Conservation (phyloP, 345 rosid genomes). For the Gossypium herbaceum region DNA sequence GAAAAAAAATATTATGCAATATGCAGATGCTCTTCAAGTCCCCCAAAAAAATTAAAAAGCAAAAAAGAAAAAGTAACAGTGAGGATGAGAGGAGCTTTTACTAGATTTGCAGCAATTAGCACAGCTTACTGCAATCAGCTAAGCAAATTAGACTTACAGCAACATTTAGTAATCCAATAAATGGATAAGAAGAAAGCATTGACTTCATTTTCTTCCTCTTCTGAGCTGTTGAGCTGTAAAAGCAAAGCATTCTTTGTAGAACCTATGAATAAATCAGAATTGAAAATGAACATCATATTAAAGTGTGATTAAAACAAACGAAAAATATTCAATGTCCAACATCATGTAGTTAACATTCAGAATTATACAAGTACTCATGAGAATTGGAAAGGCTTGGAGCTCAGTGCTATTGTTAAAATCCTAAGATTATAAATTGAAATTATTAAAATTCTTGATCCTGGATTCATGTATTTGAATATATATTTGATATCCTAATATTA, state of each 20-base stretch:
- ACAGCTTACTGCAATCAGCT: not conserved
- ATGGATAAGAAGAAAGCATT: conserved; percentile 43
- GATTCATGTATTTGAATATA: not conserved
- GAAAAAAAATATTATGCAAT: not conserved
- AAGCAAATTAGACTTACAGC: conserved; percentile 61
- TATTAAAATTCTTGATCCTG: not conserved
- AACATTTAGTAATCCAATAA: conserved; percentile 63
- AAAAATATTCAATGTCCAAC: not conserved
- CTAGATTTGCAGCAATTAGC: not conserved
- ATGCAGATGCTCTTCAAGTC: not conserved
- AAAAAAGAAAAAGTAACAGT: not conserved
- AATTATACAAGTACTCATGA: not conserved
- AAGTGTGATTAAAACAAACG: not conserved
- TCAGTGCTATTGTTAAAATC: not conserved
- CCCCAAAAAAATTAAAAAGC: not conserved
- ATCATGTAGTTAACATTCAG: not conserved
- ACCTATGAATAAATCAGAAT: conserved; percentile 35
- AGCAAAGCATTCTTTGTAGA: conserved; percentile 57
- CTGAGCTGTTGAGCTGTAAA: conserved; percentile 35
- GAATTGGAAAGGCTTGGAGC: not conserved
- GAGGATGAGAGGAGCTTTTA: not conserved
- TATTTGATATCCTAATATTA: not conserved
- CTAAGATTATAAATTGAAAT: not conserved
- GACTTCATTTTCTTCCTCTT: conserved; percentile 27
- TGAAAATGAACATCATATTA: conserved; percentile 4